Evolutionary conservation across 2,329 filamentous ascomycete species (phyloP), one percentile per base, ranked within the genome.

Genomic region (Xylariaceae sp.): DNA sequence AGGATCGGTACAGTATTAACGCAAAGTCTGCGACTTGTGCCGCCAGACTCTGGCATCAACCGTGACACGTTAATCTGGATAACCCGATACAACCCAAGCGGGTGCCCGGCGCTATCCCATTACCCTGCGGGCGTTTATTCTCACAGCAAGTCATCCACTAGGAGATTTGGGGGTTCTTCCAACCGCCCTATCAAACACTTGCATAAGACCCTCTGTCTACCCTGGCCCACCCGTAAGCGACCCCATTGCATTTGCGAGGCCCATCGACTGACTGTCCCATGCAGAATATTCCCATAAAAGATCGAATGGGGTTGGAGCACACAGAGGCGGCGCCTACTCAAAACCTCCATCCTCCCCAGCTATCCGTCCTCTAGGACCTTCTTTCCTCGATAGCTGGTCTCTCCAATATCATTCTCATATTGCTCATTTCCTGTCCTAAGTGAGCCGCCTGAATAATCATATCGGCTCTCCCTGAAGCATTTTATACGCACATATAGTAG

Each of bases 341-440:
- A 82, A 84, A 83, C 76, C 77, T 73, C 69, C 71, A 63, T 68
- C 71, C 70, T 72, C 76, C 78, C 77, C 74, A 73, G 60, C 63
- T 64, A 63, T 63, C 68, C 68, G 67, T 63, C 63, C 67, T 68
- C 63, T 65, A 67, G 64, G 67, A 63, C 68, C 68, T 67, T 72
- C 70, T 78, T 73, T 72, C 71, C 70, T 77, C 76, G 77, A 76
- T 77, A 84, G 82, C 82, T 84, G 81, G 81, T 74, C 81, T 85
- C 80, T 75, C 68, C 71, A 64, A 71, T 69, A 72, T 67, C 72
- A 62, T 70, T 71, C 66, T 70, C 66, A 62, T 65, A 66, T 71
- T 71, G 67, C 67, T 74, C 73, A 66, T 63, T 69, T 74, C 66
- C 66, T 73, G 59, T 67, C 70, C 63, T 67, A n/a, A n/a, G n/a